Evolutionary conservation across 2,329 filamentous ascomycete genomes (phyloP).

Genomic region (Penicillium concentricum): DNA sequence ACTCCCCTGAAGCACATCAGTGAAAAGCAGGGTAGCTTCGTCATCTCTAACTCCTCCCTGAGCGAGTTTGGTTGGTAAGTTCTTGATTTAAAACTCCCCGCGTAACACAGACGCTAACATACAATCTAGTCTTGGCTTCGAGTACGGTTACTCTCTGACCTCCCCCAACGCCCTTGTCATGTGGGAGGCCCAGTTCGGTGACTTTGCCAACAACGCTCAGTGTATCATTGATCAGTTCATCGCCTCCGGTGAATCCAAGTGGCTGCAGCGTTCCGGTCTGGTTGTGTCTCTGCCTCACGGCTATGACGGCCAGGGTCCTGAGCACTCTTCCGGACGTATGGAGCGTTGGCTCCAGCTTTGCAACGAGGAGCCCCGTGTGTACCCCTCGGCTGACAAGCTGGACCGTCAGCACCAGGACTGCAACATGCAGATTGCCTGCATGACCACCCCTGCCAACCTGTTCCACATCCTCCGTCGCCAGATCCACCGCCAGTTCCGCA

Average conservation of each 20-base stretch:
- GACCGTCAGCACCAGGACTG: slow-evolving; percentile 98
- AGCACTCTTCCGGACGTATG: slow-evolving; percentile 96
- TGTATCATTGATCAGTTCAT: slow-evolving; percentile 99
- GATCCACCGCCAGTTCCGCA: slow-evolving; percentile 99
- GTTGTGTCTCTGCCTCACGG: slow-evolving; percentile 96
- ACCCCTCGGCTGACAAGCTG: slow-evolving; percentile 83
- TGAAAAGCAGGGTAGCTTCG: slow-evolving; percentile 91
- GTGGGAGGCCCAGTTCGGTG: slow-evolving; percentile 99
- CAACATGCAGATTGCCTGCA: slow-evolving; percentile 98
- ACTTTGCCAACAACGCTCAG: slow-evolving; percentile 99
- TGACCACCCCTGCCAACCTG: slow-evolving; percentile 92
- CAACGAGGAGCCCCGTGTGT: slow-evolving; percentile 95
- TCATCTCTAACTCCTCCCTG: slow-evolving; percentile 93
- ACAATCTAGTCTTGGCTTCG: slow-evolving; percentile 80
- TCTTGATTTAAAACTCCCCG: neutral
- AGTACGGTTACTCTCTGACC: slow-evolving; percentile 96
- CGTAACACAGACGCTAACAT: slow-evolving; percentile 51
- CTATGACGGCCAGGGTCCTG: slow-evolving; percentile 96
- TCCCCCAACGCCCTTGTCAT: slow-evolving; percentile 97
- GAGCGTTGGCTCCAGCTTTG: slow-evolving; percentile 96
- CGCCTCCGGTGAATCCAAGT: slow-evolving; percentile 95
- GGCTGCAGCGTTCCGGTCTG: slow-evolving; percentile 95
- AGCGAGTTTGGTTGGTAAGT: slow-evolving; percentile 66
- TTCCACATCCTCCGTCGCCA: slow-evolving; percentile 97
- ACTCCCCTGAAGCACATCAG: slow-evolving; percentile 86